These are phyloP conservation scores for Xylaria digitata DNA, from an alignment of 2,329 filamentous ascomycete species.

Conservation along the genomic window DNA sequence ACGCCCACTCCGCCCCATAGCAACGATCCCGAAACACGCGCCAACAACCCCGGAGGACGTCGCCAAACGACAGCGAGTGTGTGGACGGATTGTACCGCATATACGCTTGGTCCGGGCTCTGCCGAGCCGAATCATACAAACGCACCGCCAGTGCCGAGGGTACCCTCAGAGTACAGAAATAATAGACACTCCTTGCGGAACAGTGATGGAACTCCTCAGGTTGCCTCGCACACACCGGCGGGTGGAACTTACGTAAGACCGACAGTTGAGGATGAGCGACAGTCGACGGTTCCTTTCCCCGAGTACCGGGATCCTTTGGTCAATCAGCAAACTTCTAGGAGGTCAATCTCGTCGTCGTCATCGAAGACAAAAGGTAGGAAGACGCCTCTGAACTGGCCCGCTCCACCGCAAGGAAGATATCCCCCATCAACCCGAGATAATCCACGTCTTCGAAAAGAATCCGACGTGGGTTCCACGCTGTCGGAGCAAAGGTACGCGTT, in stretches of 20 bases:
- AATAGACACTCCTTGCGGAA: too few relatives aligned
- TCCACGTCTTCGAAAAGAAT: conserved; percentile 27
- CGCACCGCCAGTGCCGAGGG: conserved; percentile 40
- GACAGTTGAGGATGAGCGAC: not conserved
- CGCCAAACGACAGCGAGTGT: not conserved
- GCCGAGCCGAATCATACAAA: not conserved
- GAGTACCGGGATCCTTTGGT: not conserved
- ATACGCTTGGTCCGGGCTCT: conserved; percentile 32
- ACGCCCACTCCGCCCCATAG: conserved; percentile 37
- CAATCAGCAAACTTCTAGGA: not conserved
- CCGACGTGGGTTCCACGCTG: conserved; percentile 34
- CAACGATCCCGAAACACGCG: conserved; percentile 16
- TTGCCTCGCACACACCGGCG: not conserved
- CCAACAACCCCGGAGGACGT: not conserved
- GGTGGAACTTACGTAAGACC: not conserved
- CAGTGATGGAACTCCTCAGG: too few relatives aligned
- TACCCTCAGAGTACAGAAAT: conserved; percentile 37
- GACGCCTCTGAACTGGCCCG: conserved; percentile 33
- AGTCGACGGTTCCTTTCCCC: conserved; percentile 1
- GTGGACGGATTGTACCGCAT: conserved; percentile 45
- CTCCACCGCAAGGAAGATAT: conserved; percentile 23
- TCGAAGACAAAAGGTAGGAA: not conserved
- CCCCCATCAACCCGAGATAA: conserved; percentile 13
- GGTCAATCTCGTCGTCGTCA: not conserved
- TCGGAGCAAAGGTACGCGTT: conserved; percentile 35